These are phyloP conservation scores for Pestalotiopsis fici DNA, from an alignment of 2,329 filamentous ascomycete species.

Conservation along the genomic window DNA sequence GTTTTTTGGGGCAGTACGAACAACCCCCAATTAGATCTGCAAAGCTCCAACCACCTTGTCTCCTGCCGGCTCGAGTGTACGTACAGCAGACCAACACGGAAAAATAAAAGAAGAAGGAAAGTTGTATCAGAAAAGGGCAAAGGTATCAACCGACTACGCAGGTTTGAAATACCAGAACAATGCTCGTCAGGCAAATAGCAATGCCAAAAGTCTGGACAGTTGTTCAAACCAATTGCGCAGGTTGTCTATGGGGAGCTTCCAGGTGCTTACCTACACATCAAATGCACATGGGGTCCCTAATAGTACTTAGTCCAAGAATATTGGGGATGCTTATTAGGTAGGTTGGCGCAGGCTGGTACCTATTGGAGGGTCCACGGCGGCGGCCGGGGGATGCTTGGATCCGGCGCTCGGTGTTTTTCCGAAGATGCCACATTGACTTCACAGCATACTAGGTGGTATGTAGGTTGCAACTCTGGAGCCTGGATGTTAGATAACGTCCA, in stretches of 20 bases:
- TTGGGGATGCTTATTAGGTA: background rate
- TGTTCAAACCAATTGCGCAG: constrained; percentile 5
- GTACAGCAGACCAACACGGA: background rate
- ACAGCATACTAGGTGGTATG: background rate
- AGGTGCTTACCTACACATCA: constrained; percentile 2
- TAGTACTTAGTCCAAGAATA: background rate
- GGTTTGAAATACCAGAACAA: background rate
- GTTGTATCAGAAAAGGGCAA: background rate
- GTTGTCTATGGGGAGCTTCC: constrained; percentile 4
- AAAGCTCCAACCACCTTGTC: background rate
- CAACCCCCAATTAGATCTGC: background rate
- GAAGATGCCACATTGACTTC: constrained; percentile 28
- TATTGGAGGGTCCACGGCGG: background rate
- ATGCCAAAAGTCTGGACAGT: background rate
- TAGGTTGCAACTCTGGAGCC: background rate
- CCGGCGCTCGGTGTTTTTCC: constrained; percentile 22
- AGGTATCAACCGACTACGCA: background rate
- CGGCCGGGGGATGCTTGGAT: background rate
- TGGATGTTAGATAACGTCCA: background rate
- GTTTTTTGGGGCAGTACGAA: background rate
- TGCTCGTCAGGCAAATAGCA: background rate
- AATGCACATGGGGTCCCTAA: background rate
- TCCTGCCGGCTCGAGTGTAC: background rate
- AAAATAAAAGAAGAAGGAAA: background rate
- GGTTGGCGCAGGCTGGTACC: background rate